These are phyloP conservation scores for Coniosporium tulheliwenetii DNA, from an alignment of 2,329 filamentous ascomycete species.

Conservation along the genomic window DNA sequence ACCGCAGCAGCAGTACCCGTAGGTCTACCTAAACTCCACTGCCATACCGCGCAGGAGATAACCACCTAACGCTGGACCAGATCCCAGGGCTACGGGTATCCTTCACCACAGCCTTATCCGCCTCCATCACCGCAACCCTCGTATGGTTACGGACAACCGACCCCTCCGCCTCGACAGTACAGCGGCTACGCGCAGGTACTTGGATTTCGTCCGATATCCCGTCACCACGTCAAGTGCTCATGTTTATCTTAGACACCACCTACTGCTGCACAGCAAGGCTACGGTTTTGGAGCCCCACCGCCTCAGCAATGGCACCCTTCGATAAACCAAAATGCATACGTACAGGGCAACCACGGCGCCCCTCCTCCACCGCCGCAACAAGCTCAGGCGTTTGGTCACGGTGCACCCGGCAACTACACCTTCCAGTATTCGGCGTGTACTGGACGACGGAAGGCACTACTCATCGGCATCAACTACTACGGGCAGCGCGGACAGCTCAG, in stretches of 20 bases:
- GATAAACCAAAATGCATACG: slow-evolving; percentile 36
- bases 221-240: slow-evolving; percentile 1
- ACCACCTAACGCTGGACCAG: slow-evolving; percentile 2
- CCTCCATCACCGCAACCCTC: slow-evolving; percentile 8
- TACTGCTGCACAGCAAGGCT: neutral
- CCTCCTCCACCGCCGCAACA: slow-evolving; percentile 15
- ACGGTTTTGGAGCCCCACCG: slow-evolving; percentile 9
- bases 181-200: slow-evolving; percentile 24
- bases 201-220: slow-evolving; percentile 1
- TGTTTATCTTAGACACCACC: slow-evolving; percentile 4
- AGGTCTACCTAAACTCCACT: neutral
- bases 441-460: slow-evolving; percentile 70
- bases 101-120: slow-evolving; percentile 19
- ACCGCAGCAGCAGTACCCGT: slow-evolving; percentile 5
- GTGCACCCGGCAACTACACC: slow-evolving; percentile 63
- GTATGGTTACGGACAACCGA: slow-evolving; percentile 13
- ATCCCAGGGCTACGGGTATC: slow-evolving; percentile 19
- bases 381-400: slow-evolving; percentile 56
- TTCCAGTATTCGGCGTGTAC: slow-evolving; percentile 91
- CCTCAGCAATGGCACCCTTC: slow-evolving; percentile 6
- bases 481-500: slow-evolving; percentile 77
- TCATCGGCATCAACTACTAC: slow-evolving; percentile 97
- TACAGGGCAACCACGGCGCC: slow-evolving; percentile 38
- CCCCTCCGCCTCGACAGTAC: slow-evolving; percentile 26
- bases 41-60: slow-evolving; percentile 1